Base-by-base conservation (phyloP, 306 rosid species). In the Vachellia pachyceras region DNA sequence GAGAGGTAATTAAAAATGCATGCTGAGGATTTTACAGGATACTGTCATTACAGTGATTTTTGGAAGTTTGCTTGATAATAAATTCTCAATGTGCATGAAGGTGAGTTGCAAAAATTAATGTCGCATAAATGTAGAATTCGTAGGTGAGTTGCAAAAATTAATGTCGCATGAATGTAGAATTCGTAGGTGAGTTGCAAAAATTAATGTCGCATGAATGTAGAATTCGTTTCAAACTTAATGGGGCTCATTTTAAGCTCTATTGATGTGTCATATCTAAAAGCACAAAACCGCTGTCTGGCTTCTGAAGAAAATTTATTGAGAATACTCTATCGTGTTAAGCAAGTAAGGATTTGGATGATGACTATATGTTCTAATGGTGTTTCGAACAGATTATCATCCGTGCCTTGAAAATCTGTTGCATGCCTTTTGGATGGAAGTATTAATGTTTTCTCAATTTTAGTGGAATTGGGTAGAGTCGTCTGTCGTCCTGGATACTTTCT, bases 11-110 rank as follows among this genome's bases (percentile, higher is more conserved):
- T 57, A n/a, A 23, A 64, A 35, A 70, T 54, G 35, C 69, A 65
- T 41, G 75, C 13, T 54, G 73, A 66, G 15, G 13, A 64, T 29
- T 67, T 49, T 79, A 76, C 72, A 52, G 66, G 35, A n/a, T 76
- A 63, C 39, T 61, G 70, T 46, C 49, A 15, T 70, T 64, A 64
- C 73, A 67, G n/a, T 23, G 73, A 47, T 7, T 55, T 22, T n/a
- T 36, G 47, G 36, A 40, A 45, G 44, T 42, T 73, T 33, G 44
- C 22, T 17, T 66, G 7, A 41, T 35, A 36, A 25, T 57, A 52
- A 70, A 40, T 49, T 40, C 9, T 20, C 42, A 3, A 44, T 11
- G 66, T 42, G 47, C 35, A 5, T 72, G 41, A 12, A 22, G 20
- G 66, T 72, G n/a, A n/a, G n/a, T n/a, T n/a, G n/a, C n/a, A n/a